Evolutionary conservation across 495 filamentous ascomycete species (phyloP), one percentile per base, ranked within the genome.

Genomic region (Penicillium macrosclerotiorum): DNA sequence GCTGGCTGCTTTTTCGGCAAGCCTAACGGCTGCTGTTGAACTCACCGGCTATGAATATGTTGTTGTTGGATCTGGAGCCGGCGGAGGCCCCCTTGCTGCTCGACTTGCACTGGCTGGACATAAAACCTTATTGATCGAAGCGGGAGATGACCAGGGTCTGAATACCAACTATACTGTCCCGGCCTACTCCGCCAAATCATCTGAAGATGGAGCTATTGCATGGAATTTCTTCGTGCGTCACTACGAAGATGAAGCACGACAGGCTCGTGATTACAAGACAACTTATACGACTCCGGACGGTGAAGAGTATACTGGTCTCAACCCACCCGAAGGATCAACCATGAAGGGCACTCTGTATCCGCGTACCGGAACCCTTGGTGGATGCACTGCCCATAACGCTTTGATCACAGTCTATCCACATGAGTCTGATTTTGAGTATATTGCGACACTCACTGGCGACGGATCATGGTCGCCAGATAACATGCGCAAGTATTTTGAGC

Each of bases 1-100:
- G 36, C 6, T 46, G 27, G 49, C 37, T 14, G 37, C 25, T 25
- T 18, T 36, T 18, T 40, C 49, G 18, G 47, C 44, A 29, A 44
- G 46, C 26, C 38, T 65, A 12, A 59, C 60, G 29, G 61, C 59
- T 20, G 61, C 64, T 14, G 50, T 60, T 14, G 42, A 60, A 17
- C 47, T 64, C 33, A 57, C 57, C 1, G 65, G 61, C 17, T 85
- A 85, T 57, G 83, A 86, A 46, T 86, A 85, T 60, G 74, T 87
- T 42, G 71, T 87, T 16, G 77, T 86, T 0, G 84, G 84, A 25
- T 78, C 73, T 26, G 84, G 83, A 14, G 77, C 83, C 3, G 84
- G 84, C 13, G 83, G 84, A 8, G 81, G 80, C 4, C 80, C 81
- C 7, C 56, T 87, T 3, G 82, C 83, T 0, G 74, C 75, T 8